phyloP scores from a whole-genome alignment of 176 grass and related monocot genomes.

The Phoenix roebelenii region DNA sequence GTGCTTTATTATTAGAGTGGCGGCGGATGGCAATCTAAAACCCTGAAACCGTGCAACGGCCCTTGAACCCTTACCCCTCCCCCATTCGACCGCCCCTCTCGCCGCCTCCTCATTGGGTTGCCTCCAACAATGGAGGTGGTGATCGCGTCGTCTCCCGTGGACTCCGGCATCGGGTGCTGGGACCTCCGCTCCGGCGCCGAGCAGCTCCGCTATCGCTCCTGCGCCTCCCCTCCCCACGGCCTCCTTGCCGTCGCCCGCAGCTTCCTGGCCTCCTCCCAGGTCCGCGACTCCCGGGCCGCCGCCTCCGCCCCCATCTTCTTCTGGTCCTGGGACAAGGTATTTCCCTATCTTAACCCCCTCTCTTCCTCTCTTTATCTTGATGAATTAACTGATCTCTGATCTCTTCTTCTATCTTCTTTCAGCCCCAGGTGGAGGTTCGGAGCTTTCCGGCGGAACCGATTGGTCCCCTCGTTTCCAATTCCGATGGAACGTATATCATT shows the following conservation, averaged over 20 bases:
- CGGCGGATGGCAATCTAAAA: too few species aligned
- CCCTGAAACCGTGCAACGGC: too few species aligned
- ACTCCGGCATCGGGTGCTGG: slow-evolving; percentile 57
- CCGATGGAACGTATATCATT: slow-evolving; percentile 71
- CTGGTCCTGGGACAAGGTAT: slow-evolving; percentile 80
- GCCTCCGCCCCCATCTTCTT: slow-evolving; percentile 49
- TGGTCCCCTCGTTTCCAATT: slow-evolving; percentile 50
- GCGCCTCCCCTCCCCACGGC: slow-evolving; percentile 37
- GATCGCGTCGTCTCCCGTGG: slow-evolving; percentile 43
- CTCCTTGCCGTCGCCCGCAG: slow-evolving; percentile 37
- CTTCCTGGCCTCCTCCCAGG: slow-evolving; percentile 64
- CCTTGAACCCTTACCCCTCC: too few species aligned
- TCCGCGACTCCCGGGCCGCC: slow-evolving; percentile 17
- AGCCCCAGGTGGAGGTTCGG: slow-evolving; percentile 68
- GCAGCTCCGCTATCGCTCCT: slow-evolving; percentile 41
- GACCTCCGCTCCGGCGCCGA: slow-evolving; percentile 42
- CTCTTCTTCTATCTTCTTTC: slow-evolving; percentile 2
- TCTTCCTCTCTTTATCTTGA: not conserved
- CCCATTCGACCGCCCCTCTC: too few species aligned
- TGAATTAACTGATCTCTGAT: too few species aligned
- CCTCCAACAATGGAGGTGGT: slow-evolving; percentile 25
- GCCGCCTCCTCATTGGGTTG: too few species aligned
- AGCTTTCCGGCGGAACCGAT: slow-evolving; percentile 87
- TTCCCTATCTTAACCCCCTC: not conserved
- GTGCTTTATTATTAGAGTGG: too few species aligned